Evolutionary conservation across 805 yeast genomes (phyloP).

Genomic region (Blastobotrys parvus): DNA sequence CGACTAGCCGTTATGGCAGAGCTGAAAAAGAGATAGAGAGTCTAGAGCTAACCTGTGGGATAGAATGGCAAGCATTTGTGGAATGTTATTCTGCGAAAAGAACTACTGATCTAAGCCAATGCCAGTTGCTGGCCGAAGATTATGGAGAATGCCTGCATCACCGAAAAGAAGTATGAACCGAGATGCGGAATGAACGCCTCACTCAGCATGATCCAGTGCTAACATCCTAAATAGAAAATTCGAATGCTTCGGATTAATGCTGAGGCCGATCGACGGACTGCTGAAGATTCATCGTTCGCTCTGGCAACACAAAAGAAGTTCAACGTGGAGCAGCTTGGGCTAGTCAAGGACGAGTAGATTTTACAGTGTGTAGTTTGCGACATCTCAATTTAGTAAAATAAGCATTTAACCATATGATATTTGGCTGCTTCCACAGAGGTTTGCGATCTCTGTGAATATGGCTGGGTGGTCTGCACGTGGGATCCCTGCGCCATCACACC

Average conservation of each 20-base stretch:
- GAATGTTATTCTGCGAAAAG: conserved; percentile 38
- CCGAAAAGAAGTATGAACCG: conserved; percentile 31
- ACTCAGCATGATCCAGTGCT: too few relatives aligned
- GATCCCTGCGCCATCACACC: too few relatives aligned
- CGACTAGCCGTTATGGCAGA: too few relatives aligned
- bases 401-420: too few relatives aligned
- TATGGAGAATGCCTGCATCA: conserved; percentile 45
- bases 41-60: too few relatives aligned
- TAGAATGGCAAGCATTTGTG: conserved; percentile 38
- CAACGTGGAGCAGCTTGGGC: conserved; percentile 20
- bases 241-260: conserved; percentile 24
- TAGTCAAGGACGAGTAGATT: conserved; percentile 14
- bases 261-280: conserved; percentile 20
- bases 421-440: too few relatives aligned
- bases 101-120: conserved; percentile 31
- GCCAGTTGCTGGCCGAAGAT: conserved; percentile 38
- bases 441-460: too few relatives aligned
- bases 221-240: conserved; percentile 16
- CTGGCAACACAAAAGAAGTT: conserved; percentile 19
- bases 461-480: too few relatives aligned
- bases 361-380: too few relatives aligned
- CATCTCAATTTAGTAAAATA: too few relatives aligned
- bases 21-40: too few relatives aligned
- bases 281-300: conserved; percentile 17
- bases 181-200: too few relatives aligned